Conservation (phyloP, 805 yeast genomes). For the Ogataea pilisensis region DNA sequence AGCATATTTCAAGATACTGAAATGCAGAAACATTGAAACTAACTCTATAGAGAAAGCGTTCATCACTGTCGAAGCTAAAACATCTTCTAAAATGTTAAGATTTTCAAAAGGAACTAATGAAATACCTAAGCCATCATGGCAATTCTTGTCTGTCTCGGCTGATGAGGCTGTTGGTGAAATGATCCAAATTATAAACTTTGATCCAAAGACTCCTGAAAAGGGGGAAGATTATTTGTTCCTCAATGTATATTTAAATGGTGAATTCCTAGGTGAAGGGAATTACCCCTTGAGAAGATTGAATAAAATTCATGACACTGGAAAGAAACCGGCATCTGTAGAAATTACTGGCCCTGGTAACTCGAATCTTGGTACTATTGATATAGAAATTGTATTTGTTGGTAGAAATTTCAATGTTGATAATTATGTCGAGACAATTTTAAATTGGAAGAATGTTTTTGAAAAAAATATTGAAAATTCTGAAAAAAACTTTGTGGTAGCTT, state of each 20-base stretch:
- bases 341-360: constrained; percentile 38
- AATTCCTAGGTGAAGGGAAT: constrained; percentile 54
- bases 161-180: constrained; percentile 72
- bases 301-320: constrained; percentile 34
- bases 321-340: constrained; percentile 42
- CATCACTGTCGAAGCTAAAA: constrained; percentile 50
- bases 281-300: constrained; percentile 34
- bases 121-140: constrained; percentile 50
- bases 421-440: constrained; percentile 49
- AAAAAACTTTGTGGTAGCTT: constrained; percentile 42
- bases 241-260: constrained; percentile 60
- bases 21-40: constrained; percentile 21
- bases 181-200: constrained; percentile 59
- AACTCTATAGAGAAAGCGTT: constrained; percentile 32
- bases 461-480: constrained; percentile 35
- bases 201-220: constrained; percentile 36
- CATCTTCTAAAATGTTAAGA: constrained; percentile 46
- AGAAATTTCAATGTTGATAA: constrained; percentile 56
- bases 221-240: constrained; percentile 55
- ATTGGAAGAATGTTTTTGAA: constrained; percentile 47
- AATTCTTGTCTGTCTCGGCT: constrained; percentile 66
- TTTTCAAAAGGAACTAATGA: constrained; percentile 73
- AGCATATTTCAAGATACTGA: constrained; percentile 56
- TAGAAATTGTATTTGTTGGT: constrained; percentile 66
- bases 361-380: constrained; percentile 41